A percentile compares a stretch with the other conserved stretches of the same genome.
These are phyloP conservation scores for Leccinum truebloodii DNA, from an alignment of 768 basidiomycete genomes.

Conservation along the genomic window DNA sequence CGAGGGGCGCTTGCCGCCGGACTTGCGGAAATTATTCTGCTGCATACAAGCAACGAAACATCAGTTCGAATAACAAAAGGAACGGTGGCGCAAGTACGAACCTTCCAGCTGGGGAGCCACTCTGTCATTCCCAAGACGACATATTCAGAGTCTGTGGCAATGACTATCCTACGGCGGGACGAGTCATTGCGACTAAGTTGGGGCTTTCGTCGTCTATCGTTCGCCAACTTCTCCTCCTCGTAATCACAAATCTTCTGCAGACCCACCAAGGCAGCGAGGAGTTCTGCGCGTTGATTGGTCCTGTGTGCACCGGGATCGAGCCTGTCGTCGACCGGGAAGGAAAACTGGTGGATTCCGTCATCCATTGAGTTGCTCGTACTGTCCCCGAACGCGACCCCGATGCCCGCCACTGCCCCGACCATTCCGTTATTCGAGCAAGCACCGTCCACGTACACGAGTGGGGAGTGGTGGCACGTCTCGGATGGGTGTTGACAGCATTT, in stretches of 20 bases:
- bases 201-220: neutral
- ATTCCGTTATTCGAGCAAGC: slow-evolving; percentile 1
- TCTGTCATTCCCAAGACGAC: slow-evolving; percentile 12
- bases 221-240: slow-evolving; percentile 10
- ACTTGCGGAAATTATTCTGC: slow-evolving; percentile 1
- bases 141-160: slow-evolving; percentile 11
- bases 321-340: neutral
- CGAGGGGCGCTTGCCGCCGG: slow-evolving; percentile 1
- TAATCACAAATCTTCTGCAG: slow-evolving; percentile 30
- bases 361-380: neutral
- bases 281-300: slow-evolving; percentile 1
- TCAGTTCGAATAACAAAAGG: neutral
- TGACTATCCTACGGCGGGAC: neutral
- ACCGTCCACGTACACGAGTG: neutral
- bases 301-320: neutral
- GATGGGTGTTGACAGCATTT: neutral
- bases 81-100: neutral
- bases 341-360: neutral
- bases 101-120: slow-evolving; percentile 12
- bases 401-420: neutral
- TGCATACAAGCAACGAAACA: neutral
- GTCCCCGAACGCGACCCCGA: neutral
- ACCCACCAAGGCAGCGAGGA: slow-evolving; percentile 6
- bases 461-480: neutral
- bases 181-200: neutral